Base-by-base conservation (phyloP, 2,329 filamentous ascomycete genomes). In the Alternaria infectoria region DNA sequence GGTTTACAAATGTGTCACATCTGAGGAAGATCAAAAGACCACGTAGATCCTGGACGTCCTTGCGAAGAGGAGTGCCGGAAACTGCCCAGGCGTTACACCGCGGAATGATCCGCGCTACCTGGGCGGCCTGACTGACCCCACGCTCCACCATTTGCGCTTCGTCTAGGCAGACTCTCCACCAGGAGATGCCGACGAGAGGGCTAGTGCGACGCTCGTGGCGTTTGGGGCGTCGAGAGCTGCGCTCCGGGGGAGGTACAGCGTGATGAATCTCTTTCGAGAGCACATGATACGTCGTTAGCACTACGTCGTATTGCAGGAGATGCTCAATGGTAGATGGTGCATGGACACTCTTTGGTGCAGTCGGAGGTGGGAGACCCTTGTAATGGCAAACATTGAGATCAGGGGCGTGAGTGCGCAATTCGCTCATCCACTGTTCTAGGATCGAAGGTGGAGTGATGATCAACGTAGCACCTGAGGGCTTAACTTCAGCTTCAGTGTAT, bases 61-160 rank as follows among this genome's bases (percentile, higher is more conserved):
- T 92, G 68, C 92, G 91, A 40, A 98, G 86, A 0, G 96, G 96
- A 1, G 96, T 99, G 45, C 93, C 96, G 0, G 93, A 95, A 44
- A 99, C 89, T 13, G 91, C 93, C 96, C 96, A 98, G 3, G 93
- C 90, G 80, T 97, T 94, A 67, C 92, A 81, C 26, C 96, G 87
- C 47, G 95, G 93, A 64, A 99, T 90, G 25, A 91, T 83, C 44
- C 89, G 88, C 36, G 93, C 93, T 13, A 97, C 89, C 50, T 86
- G 88, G 1, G 96, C 94, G 26, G 95, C 92, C 69, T 93, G 90
- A 71, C 89, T 94, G 5, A 96, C 89, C 32, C 93, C 93, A 68
- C 88, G 95, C 76, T 98, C 95, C 45, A 98, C 89, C 91, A 97
- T 97, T 74, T 99, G 96, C 0, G 95, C 82, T 90, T 93, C 88